Conservation (phyloP, 2,329 filamentous ascomycete species). For the Setomelanomma holmii region DNA sequence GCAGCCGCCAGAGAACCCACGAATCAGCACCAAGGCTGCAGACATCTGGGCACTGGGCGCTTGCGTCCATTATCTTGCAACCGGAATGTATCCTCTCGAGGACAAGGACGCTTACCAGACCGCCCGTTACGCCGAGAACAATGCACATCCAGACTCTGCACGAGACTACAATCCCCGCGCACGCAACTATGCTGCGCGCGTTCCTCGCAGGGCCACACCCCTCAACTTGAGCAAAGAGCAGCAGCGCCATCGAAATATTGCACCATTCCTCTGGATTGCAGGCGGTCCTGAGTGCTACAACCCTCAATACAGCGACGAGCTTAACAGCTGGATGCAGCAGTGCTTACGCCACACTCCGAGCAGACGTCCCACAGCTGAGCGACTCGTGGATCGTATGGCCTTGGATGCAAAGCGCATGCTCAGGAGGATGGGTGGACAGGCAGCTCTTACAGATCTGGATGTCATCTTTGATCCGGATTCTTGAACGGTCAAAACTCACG, state of each 20-base stretch:
- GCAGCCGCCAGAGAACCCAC: slow-evolving; percentile 41
- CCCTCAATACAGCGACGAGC: slow-evolving; percentile 30
- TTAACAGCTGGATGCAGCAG: slow-evolving; percentile 36
- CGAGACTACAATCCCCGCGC: slow-evolving; percentile 1
- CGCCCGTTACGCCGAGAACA: background rate
- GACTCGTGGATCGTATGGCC: slow-evolving; percentile 21
- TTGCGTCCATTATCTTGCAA: slow-evolving; percentile 38
- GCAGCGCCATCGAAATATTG: slow-evolving; percentile 13
- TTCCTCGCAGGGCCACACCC: slow-evolving; percentile 24
- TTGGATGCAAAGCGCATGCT: slow-evolving; percentile 19
- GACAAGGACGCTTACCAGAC: slow-evolving; percentile 3
- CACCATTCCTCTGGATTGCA: background rate
- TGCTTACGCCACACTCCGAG: slow-evolving; percentile 14
- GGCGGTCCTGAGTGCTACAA: slow-evolving; percentile 1
- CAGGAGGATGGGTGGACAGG: slow-evolving; percentile 19
- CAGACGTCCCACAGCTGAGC: slow-evolving; percentile 13
- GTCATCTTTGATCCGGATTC: slow-evolving; percentile 11
- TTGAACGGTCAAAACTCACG: background rate
- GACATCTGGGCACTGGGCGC: slow-evolving; percentile 45
- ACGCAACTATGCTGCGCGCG: slow-evolving; percentile 24
- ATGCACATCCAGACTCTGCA: slow-evolving; percentile 3
- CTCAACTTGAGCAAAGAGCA: slow-evolving; percentile 29
- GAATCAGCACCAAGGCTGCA: slow-evolving; percentile 31
- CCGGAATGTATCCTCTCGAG: slow-evolving; percentile 22
- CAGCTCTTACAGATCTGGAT: slow-evolving; percentile 29